These are phyloP conservation scores for Leccinum disarticulatum DNA, from an alignment of 768 basidiomycete genomes.

Conservation along the genomic window DNA sequence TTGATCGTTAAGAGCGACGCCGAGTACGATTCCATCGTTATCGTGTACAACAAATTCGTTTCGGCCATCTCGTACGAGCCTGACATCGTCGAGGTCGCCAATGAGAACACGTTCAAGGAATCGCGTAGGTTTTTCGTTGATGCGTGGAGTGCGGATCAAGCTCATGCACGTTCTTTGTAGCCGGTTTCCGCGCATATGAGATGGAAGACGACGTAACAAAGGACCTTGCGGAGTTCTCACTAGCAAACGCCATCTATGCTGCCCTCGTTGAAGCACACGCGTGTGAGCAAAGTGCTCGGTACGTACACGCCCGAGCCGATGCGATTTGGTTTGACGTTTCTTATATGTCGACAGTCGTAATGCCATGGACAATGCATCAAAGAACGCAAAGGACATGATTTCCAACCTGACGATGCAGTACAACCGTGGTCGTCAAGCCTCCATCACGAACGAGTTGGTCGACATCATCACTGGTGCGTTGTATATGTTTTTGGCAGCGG, in stretches of 20 bases:
- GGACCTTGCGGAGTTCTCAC: slow-evolving; percentile 91
- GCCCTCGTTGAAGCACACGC: slow-evolving; percentile 94
- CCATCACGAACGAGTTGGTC: slow-evolving; percentile 94
- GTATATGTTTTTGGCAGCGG: neutral
- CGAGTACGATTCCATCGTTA: slow-evolving; percentile 80
- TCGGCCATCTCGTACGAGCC: slow-evolving; percentile 92
- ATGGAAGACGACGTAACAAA: slow-evolving; percentile 95
- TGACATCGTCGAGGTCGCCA: slow-evolving; percentile 71
- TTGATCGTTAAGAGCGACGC: slow-evolving; percentile 82
- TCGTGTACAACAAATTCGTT: slow-evolving; percentile 84
- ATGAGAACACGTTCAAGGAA: slow-evolving; percentile 76
- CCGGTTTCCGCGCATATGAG: slow-evolving; percentile 93
- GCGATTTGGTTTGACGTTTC: neutral
- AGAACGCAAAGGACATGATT: slow-evolving; percentile 98
- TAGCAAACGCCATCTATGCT: slow-evolving; percentile 95
- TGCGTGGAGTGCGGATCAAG: neutral
- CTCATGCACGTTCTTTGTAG: slow-evolving; percentile 35
- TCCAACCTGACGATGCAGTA: slow-evolving; percentile 84
- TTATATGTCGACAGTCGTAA: slow-evolving; percentile 58
- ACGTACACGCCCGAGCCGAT: slow-evolving; percentile 15
- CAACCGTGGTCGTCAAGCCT: slow-evolving; percentile 98
- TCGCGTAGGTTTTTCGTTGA: slow-evolving; percentile 54
- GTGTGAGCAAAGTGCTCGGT: slow-evolving; percentile 92
- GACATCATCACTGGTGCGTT: slow-evolving; percentile 85
- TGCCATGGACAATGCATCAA: slow-evolving; percentile 99